Percentiles rank a stretch among this genome's conserved stretches.
phyloP scores from a whole-genome alignment of 495 filamentous ascomycete genomes.

The Talaromyces ruber region DNA sequence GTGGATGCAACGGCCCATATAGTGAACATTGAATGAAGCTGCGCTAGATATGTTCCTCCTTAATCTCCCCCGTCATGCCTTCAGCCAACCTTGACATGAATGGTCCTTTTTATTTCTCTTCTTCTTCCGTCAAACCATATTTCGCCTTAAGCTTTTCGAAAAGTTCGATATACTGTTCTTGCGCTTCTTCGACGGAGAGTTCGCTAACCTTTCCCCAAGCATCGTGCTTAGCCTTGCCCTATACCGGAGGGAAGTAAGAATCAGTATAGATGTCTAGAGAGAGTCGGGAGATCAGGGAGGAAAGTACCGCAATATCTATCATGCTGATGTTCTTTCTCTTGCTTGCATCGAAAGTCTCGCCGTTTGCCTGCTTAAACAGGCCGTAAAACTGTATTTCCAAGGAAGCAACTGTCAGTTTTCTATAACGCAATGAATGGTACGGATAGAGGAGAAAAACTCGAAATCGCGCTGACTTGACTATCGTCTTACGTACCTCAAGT shows the following conservation, averaged over 20 bases:
- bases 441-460: not conserved
- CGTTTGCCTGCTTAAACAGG: constrained; percentile 48
- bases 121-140: constrained; percentile 38
- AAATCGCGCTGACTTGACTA: no score
- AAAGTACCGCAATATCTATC: constrained; percentile 44
- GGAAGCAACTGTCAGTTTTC: not conserved
- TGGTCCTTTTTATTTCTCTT: not conserved
- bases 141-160: constrained; percentile 61
- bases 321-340: constrained; percentile 26
- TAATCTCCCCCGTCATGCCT: not conserved
- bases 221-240: constrained; percentile 73
- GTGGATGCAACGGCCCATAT: not conserved
- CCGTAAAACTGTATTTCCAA: constrained; percentile 40
- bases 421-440: not conserved
- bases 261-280: not conserved
- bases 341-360: constrained; percentile 23
- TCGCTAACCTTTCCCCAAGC: constrained; percentile 62
- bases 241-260: not conserved
- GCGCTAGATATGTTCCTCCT: not conserved
- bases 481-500: not conserved
- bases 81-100: not conserved
- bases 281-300: not conserved
- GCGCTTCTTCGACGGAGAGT: constrained; percentile 50
- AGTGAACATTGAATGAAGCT: not conserved
- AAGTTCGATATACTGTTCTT: constrained; percentile 66